Conservation (phyloP, 148 eudicot genomes). For the Polygonum aviculare region DNA sequence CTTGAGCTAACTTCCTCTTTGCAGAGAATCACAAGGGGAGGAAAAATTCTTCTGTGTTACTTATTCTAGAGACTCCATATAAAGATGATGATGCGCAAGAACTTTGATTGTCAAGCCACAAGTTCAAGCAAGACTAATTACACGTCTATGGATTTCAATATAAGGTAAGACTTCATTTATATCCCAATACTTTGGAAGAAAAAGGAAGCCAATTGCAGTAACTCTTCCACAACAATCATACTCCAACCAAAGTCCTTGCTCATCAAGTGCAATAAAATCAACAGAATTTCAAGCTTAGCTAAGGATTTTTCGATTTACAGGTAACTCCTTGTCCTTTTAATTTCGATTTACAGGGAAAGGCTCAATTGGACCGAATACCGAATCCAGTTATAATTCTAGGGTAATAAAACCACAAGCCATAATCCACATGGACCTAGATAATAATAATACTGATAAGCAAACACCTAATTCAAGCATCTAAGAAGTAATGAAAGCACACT, state of each 20-base stretch:
- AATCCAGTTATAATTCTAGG: neutral
- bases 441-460: neutral
- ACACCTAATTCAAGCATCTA: neutral
- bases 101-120: neutral
- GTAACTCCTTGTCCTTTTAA: neutral
- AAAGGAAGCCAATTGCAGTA: neutral
- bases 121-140: neutral
- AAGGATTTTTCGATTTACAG: neutral
- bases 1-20: neutral
- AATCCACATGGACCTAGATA: neutral
- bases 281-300: neutral
- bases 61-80: neutral
- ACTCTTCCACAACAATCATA: neutral
- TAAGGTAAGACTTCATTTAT: neutral
- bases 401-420: neutral
- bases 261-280: neutral
- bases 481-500: neutral
- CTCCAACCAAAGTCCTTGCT: neutral
- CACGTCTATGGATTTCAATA: neutral
- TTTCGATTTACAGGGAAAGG: neutral
- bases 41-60: neutral
- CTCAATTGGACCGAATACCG: neutral
- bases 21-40: neutral
- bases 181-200: neutral
- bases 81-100: no score